Percentiles rank a stretch among this genome's conserved stretches.
phyloP scores from a whole-genome alignment of 2,329 filamentous ascomycete species.

The Diplocarpon rosae region DNA sequence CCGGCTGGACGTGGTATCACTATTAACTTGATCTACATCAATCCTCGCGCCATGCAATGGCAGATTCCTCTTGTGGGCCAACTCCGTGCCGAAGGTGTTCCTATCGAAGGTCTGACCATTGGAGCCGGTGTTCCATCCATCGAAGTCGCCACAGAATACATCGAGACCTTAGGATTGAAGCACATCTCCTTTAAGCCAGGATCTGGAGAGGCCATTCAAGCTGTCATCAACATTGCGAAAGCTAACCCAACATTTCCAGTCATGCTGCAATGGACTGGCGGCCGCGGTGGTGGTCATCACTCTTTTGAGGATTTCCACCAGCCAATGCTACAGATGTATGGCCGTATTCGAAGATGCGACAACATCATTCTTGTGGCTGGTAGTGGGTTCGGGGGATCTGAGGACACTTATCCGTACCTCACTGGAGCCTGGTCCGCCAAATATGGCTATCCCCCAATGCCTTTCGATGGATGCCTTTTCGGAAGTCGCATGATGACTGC shows the following conservation, averaged over 20 bases:
- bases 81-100: constrained; percentile 73
- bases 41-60: constrained; percentile 82
- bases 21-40: constrained; percentile 85
- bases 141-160: constrained; percentile 88
- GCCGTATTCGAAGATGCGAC: constrained; percentile 69
- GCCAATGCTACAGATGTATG: constrained; percentile 84
- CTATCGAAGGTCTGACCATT: constrained; percentile 85
- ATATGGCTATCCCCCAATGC: constrained; percentile 85
- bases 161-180: constrained; percentile 82
- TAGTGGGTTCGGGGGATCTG: constrained; percentile 80
- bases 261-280: constrained; percentile 89
- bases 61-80: constrained; percentile 77
- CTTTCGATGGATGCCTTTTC: constrained; percentile 84
- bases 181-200: constrained; percentile 93
- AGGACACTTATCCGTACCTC: constrained; percentile 87
- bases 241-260: constrained; percentile 92
- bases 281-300: constrained; percentile 86
- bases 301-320: constrained; percentile 94
- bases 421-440: constrained; percentile 81
- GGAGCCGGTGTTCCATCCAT: constrained; percentile 90
- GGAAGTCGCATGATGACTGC: constrained; percentile 92
- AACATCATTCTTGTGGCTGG: constrained; percentile 87
- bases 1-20: constrained; percentile 79
- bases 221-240: constrained; percentile 85
- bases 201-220: constrained; percentile 76